Evolutionary conservation across 1,139 yeast genomes (phyloP), one percentile per base, ranked within the genome.

Genomic region (Trichomonascaceae sp.): DNA sequence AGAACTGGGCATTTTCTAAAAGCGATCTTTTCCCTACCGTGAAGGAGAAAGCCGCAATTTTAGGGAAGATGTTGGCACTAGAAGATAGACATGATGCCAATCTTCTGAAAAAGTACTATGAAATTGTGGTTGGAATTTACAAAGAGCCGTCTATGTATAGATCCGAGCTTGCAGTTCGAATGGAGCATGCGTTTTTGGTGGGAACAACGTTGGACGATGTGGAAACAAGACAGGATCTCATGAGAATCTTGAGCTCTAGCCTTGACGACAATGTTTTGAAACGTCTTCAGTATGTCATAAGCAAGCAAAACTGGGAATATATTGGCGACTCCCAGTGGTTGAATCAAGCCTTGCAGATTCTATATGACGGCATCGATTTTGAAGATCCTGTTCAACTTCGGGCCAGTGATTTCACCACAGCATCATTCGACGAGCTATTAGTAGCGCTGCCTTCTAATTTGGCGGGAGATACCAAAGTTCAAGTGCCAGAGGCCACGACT

Each of bases 301-400:
- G 93, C 43, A 97, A 93, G 62, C 99, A 95, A 67, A 93, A 89
- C 65, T 95, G 99, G 99, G 99, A 95, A 67, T 86, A 80, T 63
- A 75, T 95, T 50, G 93, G 96, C 0, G 98, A 91, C 61, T 87
- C 87, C 64, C 90, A 91, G 51, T 95, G 99, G 99, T 73, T 91
- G 58, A 89, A 90, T 66, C 99, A 93, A 69, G 99, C 96, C 0
- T 74, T 89, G 43, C 98, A 93, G 66, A 72, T 95, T 46, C 72
- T 95, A 12, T 87, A 86, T 65, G 96, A 95, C 0, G 79, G 96
- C 0, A 81, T 89, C 38, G 85, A 84, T 55, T 70, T 70, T 47
- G 79, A 79, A 1, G 74, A 78, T 53, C 70, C 66, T 7, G 62
- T 87, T 32, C 70, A 67, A 36, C 69, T 87, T 46, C 69, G 72